phyloP scores from a whole-genome alignment of 768 basidiomycete genomes.

The Royoungia palumana region DNA sequence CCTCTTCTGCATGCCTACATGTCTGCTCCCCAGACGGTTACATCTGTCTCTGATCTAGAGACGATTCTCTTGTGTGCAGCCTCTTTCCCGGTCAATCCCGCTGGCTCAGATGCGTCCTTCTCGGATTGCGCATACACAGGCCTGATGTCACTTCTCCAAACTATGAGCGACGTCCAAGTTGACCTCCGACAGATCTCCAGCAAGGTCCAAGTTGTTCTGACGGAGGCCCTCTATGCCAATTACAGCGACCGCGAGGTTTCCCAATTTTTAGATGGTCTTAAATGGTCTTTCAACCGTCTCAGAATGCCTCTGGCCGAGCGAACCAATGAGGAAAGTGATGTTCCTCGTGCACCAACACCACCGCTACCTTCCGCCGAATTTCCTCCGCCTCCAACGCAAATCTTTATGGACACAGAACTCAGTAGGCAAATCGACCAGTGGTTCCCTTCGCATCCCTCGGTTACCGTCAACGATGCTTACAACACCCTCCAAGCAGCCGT shows the following conservation, averaged over 20 bases:
- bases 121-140: conserved; percentile 36
- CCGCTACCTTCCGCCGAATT: conserved; percentile 12
- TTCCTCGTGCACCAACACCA: conserved; percentile 9
- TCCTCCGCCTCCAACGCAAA: conserved; percentile 4
- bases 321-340: conserved; percentile 1
- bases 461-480: conserved; percentile 43
- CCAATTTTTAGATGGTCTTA: conserved; percentile 20
- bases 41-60: conserved; percentile 41
- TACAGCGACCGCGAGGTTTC: conserved; percentile 19
- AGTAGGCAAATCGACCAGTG: conserved; percentile 34
- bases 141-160: conserved; percentile 41
- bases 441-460: conserved; percentile 26
- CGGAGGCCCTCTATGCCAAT: conserved; percentile 24
- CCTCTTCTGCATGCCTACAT: conserved; percentile 47
- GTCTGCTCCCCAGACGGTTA: conserved; percentile 35
- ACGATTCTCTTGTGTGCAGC: conserved; percentile 39
- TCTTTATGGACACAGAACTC: conserved; percentile 26
- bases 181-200: conserved; percentile 26
- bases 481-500: conserved; percentile 45
- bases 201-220: conserved; percentile 18
- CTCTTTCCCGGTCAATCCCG: conserved; percentile 22
- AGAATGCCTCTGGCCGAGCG: conserved; percentile 20
- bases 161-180: conserved; percentile 35
- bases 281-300: conserved; percentile 17
- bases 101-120: conserved; percentile 4